These are phyloP conservation scores for Colletotrichum sp. DNA, from an alignment of 2,329 filamentous ascomycete species.

Conservation along the genomic window DNA sequence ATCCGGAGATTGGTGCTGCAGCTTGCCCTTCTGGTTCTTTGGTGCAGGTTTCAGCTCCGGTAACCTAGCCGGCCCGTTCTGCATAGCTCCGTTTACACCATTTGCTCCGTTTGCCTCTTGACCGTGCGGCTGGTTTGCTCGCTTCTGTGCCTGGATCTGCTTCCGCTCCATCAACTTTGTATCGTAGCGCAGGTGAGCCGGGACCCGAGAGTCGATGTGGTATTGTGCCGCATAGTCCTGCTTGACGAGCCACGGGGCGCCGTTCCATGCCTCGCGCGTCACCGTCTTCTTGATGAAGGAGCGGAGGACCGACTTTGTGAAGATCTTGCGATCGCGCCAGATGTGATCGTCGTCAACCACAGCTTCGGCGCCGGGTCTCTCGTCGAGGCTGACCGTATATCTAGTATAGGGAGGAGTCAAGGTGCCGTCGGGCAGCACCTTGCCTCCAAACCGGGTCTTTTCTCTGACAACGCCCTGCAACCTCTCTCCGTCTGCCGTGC, in stretches of 20 bases:
- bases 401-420: constrained; percentile 74
- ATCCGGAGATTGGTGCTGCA: constrained; percentile 44
- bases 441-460: constrained; percentile 77
- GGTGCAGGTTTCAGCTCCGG: constrained; percentile 76
- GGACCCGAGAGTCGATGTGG: constrained; percentile 86
- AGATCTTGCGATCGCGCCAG: constrained; percentile 84
- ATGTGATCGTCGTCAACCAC: constrained; percentile 83
- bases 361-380: constrained; percentile 71
- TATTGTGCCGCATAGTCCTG: constrained; percentile 82
- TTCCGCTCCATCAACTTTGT: constrained; percentile 80
- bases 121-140: constrained; percentile 47
- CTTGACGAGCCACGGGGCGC: constrained; percentile 97
- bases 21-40: constrained; percentile 71
- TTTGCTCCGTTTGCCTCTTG: constrained; percentile 14
- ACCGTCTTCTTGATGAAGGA: constrained; percentile 96
- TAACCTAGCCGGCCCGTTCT: constrained; percentile 57
- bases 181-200: constrained; percentile 80
- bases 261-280: constrained; percentile 89
- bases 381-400: constrained; percentile 79
- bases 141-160: constrained; percentile 70
- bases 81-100: constrained; percentile 44
- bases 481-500: constrained; percentile 70
- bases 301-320: constrained; percentile 91
- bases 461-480: constrained; percentile 80
- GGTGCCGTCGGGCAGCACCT: constrained; percentile 68